phyloP scores from a whole-genome alignment of 257 asterid species.

The Lavandula angustifolia region DNA sequence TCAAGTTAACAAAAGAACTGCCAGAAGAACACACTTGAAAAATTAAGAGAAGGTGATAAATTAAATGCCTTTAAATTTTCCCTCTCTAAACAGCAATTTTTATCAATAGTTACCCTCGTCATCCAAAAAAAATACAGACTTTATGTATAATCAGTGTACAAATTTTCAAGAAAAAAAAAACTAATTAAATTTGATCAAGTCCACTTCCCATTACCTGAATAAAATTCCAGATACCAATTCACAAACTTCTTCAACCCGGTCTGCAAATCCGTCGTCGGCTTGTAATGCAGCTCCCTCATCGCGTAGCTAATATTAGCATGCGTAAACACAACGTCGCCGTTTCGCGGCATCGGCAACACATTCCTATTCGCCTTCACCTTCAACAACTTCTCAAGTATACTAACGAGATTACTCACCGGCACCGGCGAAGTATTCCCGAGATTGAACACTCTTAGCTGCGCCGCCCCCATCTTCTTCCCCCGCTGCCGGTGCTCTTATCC shows the following conservation, averaged over 20 bases:
- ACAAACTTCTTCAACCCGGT: slow-evolving; percentile 82
- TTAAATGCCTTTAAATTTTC: neutral
- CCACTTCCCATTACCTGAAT: slow-evolving; percentile 7
- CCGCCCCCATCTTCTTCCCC: slow-evolving; percentile 86
- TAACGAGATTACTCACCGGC: slow-evolving; percentile 82
- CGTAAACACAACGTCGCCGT: slow-evolving; percentile 92
- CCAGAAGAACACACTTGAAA: too few relatives aligned
- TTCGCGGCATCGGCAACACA: slow-evolving; percentile 75
- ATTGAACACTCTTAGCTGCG: slow-evolving; percentile 89
- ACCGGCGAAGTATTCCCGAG: slow-evolving; percentile 88
- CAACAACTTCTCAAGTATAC: slow-evolving; percentile 65
- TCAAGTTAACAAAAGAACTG: too few relatives aligned
- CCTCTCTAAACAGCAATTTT: neutral
- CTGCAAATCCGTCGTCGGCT: slow-evolving; percentile 83
- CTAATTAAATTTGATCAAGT: neutral
- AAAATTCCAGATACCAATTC: slow-evolving; percentile 58
- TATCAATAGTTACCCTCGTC: neutral
- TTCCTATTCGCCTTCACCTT: slow-evolving; percentile 63
- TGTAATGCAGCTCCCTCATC: slow-evolving; percentile 71
- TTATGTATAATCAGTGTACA: too few relatives aligned
- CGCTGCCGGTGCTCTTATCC: slow-evolving; percentile 86
- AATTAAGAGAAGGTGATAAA: too few relatives aligned
- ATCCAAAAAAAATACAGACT: neutral
- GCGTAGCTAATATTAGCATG: slow-evolving; percentile 95
- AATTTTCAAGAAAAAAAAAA: too few relatives aligned